Base-by-base conservation (phyloP, 257 asterid species). In the Orobanche coerulescens region DNA sequence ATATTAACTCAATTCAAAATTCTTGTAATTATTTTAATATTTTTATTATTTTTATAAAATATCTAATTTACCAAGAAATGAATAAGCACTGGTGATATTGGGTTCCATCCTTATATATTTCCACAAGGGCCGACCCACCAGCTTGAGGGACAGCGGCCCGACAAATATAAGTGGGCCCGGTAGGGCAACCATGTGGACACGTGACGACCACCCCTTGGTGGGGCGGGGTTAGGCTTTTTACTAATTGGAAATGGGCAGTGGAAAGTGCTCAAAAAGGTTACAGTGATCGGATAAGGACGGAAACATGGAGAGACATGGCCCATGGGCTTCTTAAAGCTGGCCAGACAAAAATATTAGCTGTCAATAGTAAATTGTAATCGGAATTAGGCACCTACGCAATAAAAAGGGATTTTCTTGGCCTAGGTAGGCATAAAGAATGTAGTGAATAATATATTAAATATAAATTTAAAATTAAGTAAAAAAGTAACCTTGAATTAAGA, bases 271-370 rank as follows among this genome's bases (percentile, higher is more conserved):
- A 42, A 67, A 67, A 13, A 10, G 61, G 44, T 51, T 14, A 64
- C 39, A 68, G 50, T 16, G n/a, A 54, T 25, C 40, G 78, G 82
- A 76, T 58, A 66, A 65, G 66, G 52, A 65, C 57, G 68, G 66
- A 58, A 72, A 66, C 76, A 63, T 15, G 12, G 76, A 53, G 68
- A 64, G 72, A 59, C 42, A 34, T 34, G 6, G 6, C 7, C 7
- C 92, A 75, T 81, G 84, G 84, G 72, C 39, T 73, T 75, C 67
- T 79, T 62, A 57, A 71, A 67, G 64, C 61, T 68, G 28, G 73
- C 82, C 84, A 71, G 85, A 84, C 88, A 79, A 74, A 11, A 61
- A 36, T 51, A n/a, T 69, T 73, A 33, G 74, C 60, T 66, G 53
- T 66, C 69, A 62, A 43, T 67, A n/a, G n/a, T n/a, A n/a, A n/a